Evolutionary conservation across 176 grass and related monocot species (phyloP).

Genomic region (Aechmea fasciata): DNA sequence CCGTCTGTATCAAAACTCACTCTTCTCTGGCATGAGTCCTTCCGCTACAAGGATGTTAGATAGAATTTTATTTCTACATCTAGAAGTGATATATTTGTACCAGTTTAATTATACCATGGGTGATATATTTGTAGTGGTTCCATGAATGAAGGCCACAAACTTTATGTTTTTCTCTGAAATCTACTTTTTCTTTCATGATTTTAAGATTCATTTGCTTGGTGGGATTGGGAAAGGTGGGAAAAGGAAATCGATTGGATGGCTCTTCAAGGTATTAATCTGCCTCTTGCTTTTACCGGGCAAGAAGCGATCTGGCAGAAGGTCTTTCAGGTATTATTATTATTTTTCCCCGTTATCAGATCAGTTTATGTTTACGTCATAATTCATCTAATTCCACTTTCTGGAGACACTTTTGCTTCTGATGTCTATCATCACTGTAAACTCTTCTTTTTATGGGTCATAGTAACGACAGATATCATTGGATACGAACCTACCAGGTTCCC

Average conservation of each 20-base stretch:
- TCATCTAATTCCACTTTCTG: too few relatives aligned
- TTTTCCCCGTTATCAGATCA: not conserved
- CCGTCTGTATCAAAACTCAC: too few relatives aligned
- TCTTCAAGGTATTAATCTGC: constrained; percentile 75
- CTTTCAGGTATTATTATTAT: constrained; percentile 36
- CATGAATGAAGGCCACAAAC: not conserved
- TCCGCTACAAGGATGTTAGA: too few relatives aligned
- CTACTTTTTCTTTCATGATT: constrained; percentile 5
- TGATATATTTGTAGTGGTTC: not conserved
- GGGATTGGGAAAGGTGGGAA: constrained; percentile 69
- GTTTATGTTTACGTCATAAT: not conserved
- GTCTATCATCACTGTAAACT: too few relatives aligned
- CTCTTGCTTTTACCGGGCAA: constrained; percentile 67
- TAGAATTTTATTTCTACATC: too few relatives aligned
- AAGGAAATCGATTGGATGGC: constrained; percentile 90
- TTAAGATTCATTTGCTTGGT: constrained; percentile 78
- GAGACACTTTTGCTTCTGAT: too few relatives aligned
- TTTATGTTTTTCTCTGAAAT: not conserved
- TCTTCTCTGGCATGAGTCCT: too few relatives aligned
- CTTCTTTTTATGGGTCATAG: too few relatives aligned
- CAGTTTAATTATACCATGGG: not conserved
- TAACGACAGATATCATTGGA: too few relatives aligned
- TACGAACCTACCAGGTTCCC: too few relatives aligned
- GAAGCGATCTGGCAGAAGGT: constrained; percentile 70
- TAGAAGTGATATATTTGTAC: too few relatives aligned